phyloP scores from a whole-genome alignment of 768 basidiomycete species.

The Hericium alpestre region DNA sequence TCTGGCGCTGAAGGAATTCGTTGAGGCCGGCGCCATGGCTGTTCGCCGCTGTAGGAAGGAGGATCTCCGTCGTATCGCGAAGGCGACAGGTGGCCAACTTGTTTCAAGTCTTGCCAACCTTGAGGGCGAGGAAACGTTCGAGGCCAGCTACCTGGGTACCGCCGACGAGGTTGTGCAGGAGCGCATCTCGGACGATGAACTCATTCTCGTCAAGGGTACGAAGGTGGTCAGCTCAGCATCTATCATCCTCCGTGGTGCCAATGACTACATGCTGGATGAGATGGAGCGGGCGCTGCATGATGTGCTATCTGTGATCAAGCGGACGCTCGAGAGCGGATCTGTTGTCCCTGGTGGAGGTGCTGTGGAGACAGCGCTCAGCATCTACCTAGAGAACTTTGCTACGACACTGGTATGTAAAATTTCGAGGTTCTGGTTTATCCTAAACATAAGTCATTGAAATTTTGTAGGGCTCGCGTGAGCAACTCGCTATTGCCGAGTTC shows the following conservation, averaged over 20 bases:
- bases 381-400: conserved; percentile 98
- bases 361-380: conserved; percentile 91
- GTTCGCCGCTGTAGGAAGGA: conserved; percentile 97
- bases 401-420: conserved; percentile 72
- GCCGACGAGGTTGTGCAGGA: conserved; percentile 97
- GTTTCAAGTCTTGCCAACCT: conserved; percentile 90
- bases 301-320: conserved; percentile 88
- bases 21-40: conserved; percentile 98
- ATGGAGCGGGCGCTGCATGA: conserved; percentile 98
- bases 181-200: conserved; percentile 95
- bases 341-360: conserved; percentile 98
- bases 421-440: neutral
- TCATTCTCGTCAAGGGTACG: conserved; percentile 95
- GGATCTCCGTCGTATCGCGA: conserved; percentile 92
- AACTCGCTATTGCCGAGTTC: conserved; percentile 98
- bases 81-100: conserved; percentile 90
- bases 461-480: conserved; percentile 87
- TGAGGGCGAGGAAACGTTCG: conserved; percentile 96
- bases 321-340: conserved; percentile 89
- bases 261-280: conserved; percentile 99
- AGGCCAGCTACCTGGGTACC: conserved; percentile 77
- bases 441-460: neutral
- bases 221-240: conserved; percentile 91
- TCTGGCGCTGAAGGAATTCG: conserved; percentile 94
- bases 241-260: conserved; percentile 90